These are phyloP conservation scores for Camelina neglecta DNA, from an alignment of 345 rosid species.

Conservation along the genomic window DNA sequence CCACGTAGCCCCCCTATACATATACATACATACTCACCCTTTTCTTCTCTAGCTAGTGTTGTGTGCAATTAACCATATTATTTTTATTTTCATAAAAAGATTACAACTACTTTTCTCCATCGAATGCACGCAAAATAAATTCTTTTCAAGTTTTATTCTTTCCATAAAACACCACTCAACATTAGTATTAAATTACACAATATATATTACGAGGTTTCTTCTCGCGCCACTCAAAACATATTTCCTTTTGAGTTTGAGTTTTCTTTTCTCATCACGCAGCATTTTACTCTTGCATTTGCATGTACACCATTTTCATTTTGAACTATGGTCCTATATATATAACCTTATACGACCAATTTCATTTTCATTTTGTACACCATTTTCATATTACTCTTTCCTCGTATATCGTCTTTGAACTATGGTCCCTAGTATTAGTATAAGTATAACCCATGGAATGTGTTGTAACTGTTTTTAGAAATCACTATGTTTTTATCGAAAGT, in stretches of 20 bases:
- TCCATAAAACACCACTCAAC: slow-evolving; percentile 35
- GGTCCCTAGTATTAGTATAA: no score
- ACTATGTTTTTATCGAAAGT: no score
- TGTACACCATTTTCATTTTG: no score
- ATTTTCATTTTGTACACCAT: no score
- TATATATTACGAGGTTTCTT: slow-evolving; percentile 38
- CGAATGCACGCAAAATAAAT: slow-evolving; percentile 25
- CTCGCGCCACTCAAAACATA: slow-evolving; percentile 41
- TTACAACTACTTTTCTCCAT: slow-evolving; percentile 18
- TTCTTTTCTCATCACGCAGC: no score
- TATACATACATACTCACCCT: background rate
- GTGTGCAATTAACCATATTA: background rate
- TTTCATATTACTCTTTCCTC: no score
- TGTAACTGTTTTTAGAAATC: no score
- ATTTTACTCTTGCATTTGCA: no score
- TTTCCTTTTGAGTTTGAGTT: background rate
- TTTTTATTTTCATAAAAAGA: background rate
- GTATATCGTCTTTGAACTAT: no score
- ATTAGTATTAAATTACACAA: background rate
- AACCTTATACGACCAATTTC: no score
- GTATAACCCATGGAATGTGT: no score
- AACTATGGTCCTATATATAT: no score
- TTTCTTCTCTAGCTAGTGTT: background rate
- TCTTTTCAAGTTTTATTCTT: slow-evolving; percentile 36
- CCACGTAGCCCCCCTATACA: slow-evolving; percentile 27